Evolutionary conservation across 208 protist species (phyloP).

Genomic region (Acanthamoeba culbertsoni): DNA sequence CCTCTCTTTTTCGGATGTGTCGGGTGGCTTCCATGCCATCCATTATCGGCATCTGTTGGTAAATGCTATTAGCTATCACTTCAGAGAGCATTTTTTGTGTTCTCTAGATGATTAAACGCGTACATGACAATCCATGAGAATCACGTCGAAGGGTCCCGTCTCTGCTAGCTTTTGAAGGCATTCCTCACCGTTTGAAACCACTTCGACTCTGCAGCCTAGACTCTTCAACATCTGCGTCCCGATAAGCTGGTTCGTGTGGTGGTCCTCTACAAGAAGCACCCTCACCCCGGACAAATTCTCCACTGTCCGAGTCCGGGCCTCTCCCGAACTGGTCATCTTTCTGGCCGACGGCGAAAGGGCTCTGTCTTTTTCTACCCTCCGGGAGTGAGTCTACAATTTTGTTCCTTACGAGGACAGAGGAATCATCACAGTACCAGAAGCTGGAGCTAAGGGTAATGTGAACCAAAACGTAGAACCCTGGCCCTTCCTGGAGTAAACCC

Average conservation of each 20-base stretch:
- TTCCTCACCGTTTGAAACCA: conserved; percentile 66
- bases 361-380: neutral
- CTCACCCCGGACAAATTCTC: neutral
- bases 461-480: conserved; percentile 46
- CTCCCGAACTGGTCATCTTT: neutral
- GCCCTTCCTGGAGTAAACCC: neutral
- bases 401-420: neutral
- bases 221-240: conserved; percentile 68
- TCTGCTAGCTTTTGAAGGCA: conserved; percentile 50
- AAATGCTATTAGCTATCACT: neutral
- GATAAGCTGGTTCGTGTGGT: conserved; percentile 74
- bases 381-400: neutral
- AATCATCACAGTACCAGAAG: neutral
- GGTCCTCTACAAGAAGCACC: conserved; percentile 79
- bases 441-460: neutral
- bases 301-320: neutral
- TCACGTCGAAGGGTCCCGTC: conserved; percentile 62
- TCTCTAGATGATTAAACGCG: neutral
- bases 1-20: neutral
- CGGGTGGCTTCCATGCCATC: conserved; percentile 58
- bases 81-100: neutral
- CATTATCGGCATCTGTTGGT: conserved; percentile 60
- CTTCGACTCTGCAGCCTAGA: conserved; percentile 18
- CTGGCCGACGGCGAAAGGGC: neutral
- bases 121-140: conserved; percentile 5